phyloP scores from a whole-genome alignment of 2,329 filamentous ascomycete species.

The Paraconiothyrium sp. region DNA sequence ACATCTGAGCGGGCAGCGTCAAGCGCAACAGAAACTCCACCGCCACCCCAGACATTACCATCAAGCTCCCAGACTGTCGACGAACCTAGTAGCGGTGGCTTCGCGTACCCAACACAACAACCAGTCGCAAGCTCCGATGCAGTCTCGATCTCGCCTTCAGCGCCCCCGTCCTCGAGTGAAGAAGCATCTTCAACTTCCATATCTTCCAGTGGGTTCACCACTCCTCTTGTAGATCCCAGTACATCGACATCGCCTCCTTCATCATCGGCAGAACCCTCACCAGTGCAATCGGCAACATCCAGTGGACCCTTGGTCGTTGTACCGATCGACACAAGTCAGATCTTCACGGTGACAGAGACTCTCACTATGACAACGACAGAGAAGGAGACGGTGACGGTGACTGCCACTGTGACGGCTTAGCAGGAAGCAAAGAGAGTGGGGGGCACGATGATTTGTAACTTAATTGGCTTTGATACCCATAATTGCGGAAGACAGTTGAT shows the following conservation, averaged over 20 bases:
- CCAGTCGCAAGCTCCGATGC: conserved; percentile 6
- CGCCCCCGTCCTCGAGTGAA: neutral
- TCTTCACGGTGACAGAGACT: conserved; percentile 47
- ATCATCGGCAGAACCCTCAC: conserved; percentile 4
- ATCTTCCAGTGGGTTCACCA: neutral
- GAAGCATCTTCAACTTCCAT: conserved; percentile 1
- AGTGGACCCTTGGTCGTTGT: conserved; percentile 44
- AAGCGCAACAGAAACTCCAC: neutral
- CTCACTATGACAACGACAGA: conserved; percentile 37
- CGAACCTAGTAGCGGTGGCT: conserved; percentile 5
- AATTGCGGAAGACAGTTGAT: neutral
- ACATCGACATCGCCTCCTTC: conserved; percentile 15
- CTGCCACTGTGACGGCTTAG: conserved; percentile 33
- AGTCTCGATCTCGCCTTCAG: neutral
- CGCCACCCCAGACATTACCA: neutral
- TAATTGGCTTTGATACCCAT: neutral
- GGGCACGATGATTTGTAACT: neutral
- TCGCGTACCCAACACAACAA: conserved; percentile 12
- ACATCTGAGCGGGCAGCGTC: conserved; percentile 1
- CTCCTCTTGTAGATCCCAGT: neutral
- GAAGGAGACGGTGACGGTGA: conserved; percentile 43
- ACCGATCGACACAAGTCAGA: conserved; percentile 42
- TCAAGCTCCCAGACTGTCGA: neutral
- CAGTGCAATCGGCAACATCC: conserved; percentile 26
- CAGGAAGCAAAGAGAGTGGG: neutral